Conservation (phyloP, 164 flowering plant species). For the Vitis labrusca region DNA sequence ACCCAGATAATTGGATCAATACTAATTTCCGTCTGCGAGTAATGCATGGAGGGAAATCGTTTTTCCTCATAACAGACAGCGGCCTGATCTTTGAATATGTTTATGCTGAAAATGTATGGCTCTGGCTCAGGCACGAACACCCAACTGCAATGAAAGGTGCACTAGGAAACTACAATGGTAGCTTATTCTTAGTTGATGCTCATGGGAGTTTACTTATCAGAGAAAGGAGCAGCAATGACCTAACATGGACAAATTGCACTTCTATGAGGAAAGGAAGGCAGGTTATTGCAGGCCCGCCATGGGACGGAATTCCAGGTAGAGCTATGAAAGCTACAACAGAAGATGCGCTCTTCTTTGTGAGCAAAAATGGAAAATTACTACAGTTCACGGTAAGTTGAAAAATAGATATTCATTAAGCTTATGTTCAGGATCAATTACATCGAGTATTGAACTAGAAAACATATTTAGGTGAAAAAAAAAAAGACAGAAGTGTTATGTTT, state of each 20-base stretch:
- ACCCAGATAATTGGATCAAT: slow-evolving; percentile 29
- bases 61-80: slow-evolving; percentile 56
- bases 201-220: slow-evolving; percentile 62
- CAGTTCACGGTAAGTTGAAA: slow-evolving; percentile 66
- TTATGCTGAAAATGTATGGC: slow-evolving; percentile 57
- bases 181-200: slow-evolving; percentile 63
- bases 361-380: slow-evolving; percentile 66
- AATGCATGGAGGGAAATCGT: slow-evolving; percentile 65
- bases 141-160: slow-evolving; percentile 58
- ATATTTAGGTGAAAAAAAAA: no score
- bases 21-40: slow-evolving; percentile 52
- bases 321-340: slow-evolving; percentile 38
- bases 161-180: slow-evolving; percentile 76
- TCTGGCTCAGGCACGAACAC: slow-evolving; percentile 80
- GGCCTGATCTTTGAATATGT: slow-evolving; percentile 68
- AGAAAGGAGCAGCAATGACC: slow-evolving; percentile 56
- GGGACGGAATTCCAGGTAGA: slow-evolving; percentile 63
- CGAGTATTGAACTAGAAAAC: no score
- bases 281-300: slow-evolving; percentile 71
- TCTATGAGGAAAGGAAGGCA: slow-evolving; percentile 67
- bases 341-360: slow-evolving; percentile 72
- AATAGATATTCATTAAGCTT: not conserved
- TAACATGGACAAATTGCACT: slow-evolving; percentile 80
- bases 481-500: no score
- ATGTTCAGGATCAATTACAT: not conserved